Evolutionary conservation across 306 rosid species (phyloP).

Genomic region (Vigna trinervia): DNA sequence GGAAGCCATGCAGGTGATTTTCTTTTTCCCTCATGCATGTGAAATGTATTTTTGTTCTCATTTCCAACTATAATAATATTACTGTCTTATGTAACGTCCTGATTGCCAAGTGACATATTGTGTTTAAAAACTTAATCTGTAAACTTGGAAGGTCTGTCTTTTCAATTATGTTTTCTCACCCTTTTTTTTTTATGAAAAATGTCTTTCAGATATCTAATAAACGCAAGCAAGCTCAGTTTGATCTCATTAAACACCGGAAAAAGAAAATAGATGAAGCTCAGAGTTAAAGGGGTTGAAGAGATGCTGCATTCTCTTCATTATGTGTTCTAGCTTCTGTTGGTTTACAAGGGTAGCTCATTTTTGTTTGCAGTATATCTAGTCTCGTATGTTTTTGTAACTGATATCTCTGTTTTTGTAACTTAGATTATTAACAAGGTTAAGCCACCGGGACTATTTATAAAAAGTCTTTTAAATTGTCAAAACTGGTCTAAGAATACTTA

Average conservation of each 20-base stretch:
- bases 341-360: slow-evolving; percentile 30
- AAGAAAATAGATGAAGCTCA: slow-evolving; percentile 63
- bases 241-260: slow-evolving; percentile 65
- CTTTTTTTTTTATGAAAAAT: not conserved
- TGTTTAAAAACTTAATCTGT: not conserved
- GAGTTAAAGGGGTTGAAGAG: slow-evolving; percentile 43
- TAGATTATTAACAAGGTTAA: not conserved
- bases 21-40: not conserved
- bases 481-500: not conserved
- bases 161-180: slow-evolving; percentile 14
- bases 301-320: not conserved
- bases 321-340: not conserved
- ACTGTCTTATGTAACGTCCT: not conserved
- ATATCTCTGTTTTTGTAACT: not conserved
- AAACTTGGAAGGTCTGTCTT: not conserved
- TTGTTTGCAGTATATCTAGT: slow-evolving; percentile 3
- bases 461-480: not conserved
- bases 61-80: not conserved
- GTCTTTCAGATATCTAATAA: slow-evolving; percentile 63
- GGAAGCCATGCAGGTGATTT: slow-evolving; percentile 77
- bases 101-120: not conserved
- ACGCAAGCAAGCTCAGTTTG: slow-evolving; percentile 58
- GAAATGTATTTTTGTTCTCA: not conserved
- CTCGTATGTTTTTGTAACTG: not conserved
- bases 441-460: not conserved